These are phyloP conservation scores for Tricholoma matsutake DNA, from an alignment of 768 basidiomycete genomes.

Conservation along the genomic window DNA sequence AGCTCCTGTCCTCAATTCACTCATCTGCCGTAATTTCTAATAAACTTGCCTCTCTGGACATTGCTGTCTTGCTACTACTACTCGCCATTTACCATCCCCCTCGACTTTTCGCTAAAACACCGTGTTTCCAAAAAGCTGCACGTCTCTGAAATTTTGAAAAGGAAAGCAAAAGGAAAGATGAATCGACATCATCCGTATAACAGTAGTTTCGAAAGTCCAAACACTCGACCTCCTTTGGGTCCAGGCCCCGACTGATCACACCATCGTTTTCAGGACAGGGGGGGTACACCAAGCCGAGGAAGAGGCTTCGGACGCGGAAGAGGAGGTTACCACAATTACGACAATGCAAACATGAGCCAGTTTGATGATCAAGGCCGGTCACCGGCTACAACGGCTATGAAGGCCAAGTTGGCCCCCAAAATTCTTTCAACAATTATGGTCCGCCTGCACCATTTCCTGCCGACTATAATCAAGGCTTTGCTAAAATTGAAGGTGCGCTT, in stretches of 20 bases:
- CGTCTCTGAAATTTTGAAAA: conserved; percentile 21
- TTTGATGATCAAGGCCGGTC: conserved; percentile 64
- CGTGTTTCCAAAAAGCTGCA: conserved; percentile 10
- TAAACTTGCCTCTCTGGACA: conserved; percentile 24
- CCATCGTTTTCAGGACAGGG: conserved; percentile 57
- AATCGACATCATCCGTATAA: conserved; percentile 91
- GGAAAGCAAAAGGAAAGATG: too few relatives aligned
- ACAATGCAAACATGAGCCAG: conserved; percentile 45
- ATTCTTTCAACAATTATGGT: conserved; percentile 60
- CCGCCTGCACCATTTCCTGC: conserved; percentile 51
- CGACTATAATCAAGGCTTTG: conserved; percentile 58
- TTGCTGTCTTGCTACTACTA: conserved; percentile 13
- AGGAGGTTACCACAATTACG: conserved; percentile 51
- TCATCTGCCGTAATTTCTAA: too few relatives aligned
- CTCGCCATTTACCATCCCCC: conserved; percentile 1
- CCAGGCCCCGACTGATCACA: conserved; percentile 74
- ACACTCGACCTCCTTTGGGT: conserved; percentile 53
- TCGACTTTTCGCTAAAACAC: conserved; percentile 34
- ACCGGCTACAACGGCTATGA: conserved; percentile 70
- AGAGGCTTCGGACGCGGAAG: conserved; percentile 52
- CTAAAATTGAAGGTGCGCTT: conserved; percentile 84
- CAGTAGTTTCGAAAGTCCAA: conserved; percentile 52
- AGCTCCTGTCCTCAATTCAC: too few relatives aligned
- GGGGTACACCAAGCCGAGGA: conserved; percentile 47
- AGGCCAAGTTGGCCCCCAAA: conserved; percentile 46